Percentiles rank a stretch among this genome's conserved stretches.
Evolutionary conservation across 106 monocot species (phyloP).

Genomic region (Xerophyta viscosa): DNA sequence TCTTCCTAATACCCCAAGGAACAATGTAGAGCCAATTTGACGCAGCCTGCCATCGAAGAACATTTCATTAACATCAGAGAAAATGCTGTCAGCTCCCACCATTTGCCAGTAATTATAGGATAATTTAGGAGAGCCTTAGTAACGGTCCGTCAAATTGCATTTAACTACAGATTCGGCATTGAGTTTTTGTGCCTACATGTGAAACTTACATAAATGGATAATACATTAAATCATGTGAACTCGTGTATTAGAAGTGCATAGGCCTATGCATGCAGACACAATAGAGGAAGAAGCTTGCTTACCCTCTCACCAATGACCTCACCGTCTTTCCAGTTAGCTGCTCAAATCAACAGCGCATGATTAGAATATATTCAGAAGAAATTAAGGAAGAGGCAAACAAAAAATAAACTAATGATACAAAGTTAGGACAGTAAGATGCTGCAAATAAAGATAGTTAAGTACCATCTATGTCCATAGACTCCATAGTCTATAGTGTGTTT

Average conservation of each 20-base stretch:
- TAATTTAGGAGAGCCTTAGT: too few relatives aligned
- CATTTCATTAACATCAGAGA: neutral
- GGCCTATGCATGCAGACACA: neutral
- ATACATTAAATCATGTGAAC: neutral
- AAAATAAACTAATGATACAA: neutral
- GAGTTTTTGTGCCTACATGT: too few relatives aligned
- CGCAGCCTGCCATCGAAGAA: constrained; percentile 53
- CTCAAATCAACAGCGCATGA: constrained; percentile 1
- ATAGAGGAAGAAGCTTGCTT: constrained; percentile 8
- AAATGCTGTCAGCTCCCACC: too few relatives aligned
- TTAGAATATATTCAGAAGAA: too few relatives aligned
- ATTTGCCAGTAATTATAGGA: too few relatives aligned
- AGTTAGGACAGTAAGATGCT: neutral
- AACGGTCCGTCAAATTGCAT: too few relatives aligned
- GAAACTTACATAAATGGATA: too few relatives aligned
- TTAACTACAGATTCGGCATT: too few relatives aligned
- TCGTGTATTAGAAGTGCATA: neutral
- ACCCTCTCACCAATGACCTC: constrained; percentile 75
- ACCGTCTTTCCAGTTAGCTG: constrained; percentile 52
- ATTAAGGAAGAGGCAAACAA: constrained; percentile 1
- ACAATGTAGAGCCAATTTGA: constrained; percentile 89
- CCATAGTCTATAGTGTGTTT: too few relatives aligned
- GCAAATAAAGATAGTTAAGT: too few relatives aligned
- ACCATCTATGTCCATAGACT: too few relatives aligned
- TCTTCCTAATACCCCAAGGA: constrained; percentile 80